Conservation (phyloP, 345 rosid genomes). For the Bruguiera sexangula region DNA sequence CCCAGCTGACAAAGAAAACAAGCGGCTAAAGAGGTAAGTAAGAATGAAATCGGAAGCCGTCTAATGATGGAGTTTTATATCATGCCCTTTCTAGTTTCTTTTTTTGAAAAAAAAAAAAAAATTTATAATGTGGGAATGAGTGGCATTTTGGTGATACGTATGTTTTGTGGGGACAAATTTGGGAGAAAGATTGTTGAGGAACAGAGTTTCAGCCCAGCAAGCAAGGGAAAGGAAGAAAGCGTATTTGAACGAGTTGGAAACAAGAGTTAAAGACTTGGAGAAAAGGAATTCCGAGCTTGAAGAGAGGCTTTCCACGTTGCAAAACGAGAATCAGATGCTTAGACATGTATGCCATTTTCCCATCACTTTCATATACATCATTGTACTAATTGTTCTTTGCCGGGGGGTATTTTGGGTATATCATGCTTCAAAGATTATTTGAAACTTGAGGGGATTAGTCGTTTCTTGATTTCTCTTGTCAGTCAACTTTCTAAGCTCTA, state of each 20-base stretch:
- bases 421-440: too few species aligned
- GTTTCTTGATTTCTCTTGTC: too few species aligned
- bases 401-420: not conserved
- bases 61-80: not conserved
- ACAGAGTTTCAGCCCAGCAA: constrained; percentile 99
- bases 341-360: constrained; percentile 57
- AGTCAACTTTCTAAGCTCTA: too few species aligned
- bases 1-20: constrained; percentile 91
- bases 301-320: constrained; percentile 84
- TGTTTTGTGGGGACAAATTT: not conserved
- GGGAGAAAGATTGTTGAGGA: constrained; percentile 80
- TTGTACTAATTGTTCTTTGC: not conserved
- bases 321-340: constrained; percentile 98
- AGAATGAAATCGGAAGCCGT: not conserved
- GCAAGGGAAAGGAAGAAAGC: constrained; percentile 98
- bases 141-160: constrained; percentile 17
- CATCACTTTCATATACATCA: not conserved
- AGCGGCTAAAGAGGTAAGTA: constrained; percentile 87
- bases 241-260: constrained; percentile 75
- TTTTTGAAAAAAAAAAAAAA: too few species aligned
- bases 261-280: constrained; percentile 79
- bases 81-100: not conserved
- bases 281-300: constrained; percentile 88
- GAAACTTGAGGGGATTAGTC: too few species aligned
- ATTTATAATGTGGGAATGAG: not conserved